Percentiles rank a stretch among this genome's conserved stretches.
phyloP scores from a whole-genome alignment of 2,329 filamentous ascomycete genomes.

The Podosphaera fusca region DNA sequence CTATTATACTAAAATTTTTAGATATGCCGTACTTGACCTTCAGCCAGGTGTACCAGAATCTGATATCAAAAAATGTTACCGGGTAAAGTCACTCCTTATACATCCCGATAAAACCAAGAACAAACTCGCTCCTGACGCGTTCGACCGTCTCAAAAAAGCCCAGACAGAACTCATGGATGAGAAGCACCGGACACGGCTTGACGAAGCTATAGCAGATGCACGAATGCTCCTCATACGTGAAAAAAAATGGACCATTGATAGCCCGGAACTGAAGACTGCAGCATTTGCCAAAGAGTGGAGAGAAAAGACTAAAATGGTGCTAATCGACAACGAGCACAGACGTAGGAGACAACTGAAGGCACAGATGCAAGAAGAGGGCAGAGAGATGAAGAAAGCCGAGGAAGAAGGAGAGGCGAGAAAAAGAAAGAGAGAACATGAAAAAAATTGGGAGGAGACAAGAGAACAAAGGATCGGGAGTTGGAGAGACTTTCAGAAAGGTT shows the following conservation, averaged over 20 bases:
- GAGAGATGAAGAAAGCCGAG: slow-evolving; percentile 67
- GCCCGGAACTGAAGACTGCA: slow-evolving; percentile 61
- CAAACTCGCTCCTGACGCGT: slow-evolving; percentile 73
- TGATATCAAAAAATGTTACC: slow-evolving; percentile 85
- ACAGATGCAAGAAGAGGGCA: slow-evolving; percentile 87
- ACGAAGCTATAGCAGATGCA: slow-evolving; percentile 89
- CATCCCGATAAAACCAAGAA: slow-evolving; percentile 97
- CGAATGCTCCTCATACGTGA: slow-evolving; percentile 88
- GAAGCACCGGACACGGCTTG: slow-evolving; percentile 64
- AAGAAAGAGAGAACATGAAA: slow-evolving; percentile 73
- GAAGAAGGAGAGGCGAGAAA: slow-evolving; percentile 63
- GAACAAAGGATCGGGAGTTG: slow-evolving; percentile 85
- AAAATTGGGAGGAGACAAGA: slow-evolving; percentile 83
- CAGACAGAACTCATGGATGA: slow-evolving; percentile 83
- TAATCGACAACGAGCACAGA: slow-evolving; percentile 80
- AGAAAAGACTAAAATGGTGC: slow-evolving; percentile 68
- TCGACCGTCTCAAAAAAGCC: slow-evolving; percentile 89
- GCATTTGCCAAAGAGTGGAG: slow-evolving; percentile 73
- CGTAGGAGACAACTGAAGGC: slow-evolving; percentile 70
- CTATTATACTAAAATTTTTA: slow-evolving; percentile 15
- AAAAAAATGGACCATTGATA: slow-evolving; percentile 78
- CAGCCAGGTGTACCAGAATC: slow-evolving; percentile 87
- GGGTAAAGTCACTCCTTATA: slow-evolving; percentile 95
- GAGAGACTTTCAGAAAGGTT: slow-evolving; percentile 69
- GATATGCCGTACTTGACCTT: slow-evolving; percentile 84